Percentiles rank a stretch among this genome's conserved stretches.
phyloP scores from a whole-genome alignment of 768 basidiomycete genomes.

The Tylopilus rubrobrunneus region DNA sequence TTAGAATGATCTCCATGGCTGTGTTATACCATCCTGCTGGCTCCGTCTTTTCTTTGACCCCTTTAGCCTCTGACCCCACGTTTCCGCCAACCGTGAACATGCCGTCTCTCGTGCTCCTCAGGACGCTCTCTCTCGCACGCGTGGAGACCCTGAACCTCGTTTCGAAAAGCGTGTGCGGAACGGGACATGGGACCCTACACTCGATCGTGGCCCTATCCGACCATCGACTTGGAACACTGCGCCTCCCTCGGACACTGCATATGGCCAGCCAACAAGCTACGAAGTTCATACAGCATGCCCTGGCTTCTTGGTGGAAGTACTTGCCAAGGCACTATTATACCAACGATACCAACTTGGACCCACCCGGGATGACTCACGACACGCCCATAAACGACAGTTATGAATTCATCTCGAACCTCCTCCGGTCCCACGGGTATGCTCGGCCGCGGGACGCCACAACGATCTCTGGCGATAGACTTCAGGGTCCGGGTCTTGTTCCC shows the following conservation, averaged over 20 bases:
- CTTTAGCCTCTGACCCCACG: not conserved
- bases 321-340: not conserved
- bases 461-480: slow-evolving; percentile 13
- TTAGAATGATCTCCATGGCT: not conserved
- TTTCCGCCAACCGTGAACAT: slow-evolving; percentile 7
- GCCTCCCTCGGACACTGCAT: not conserved
- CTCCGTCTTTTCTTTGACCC: slow-evolving; percentile 3
- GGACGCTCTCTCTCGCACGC: slow-evolving; percentile 17
- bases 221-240: not conserved
- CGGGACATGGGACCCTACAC: slow-evolving; percentile 2
- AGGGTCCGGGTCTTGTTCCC: slow-evolving; percentile 5
- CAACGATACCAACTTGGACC: not conserved
- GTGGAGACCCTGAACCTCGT: slow-evolving; percentile 15
- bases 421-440: slow-evolving; percentile 2
- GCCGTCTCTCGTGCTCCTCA: slow-evolving; percentile 1
- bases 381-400: not conserved
- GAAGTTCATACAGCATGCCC: slow-evolving; percentile 5
- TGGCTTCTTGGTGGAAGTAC: not conserved
- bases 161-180: slow-evolving; percentile 1
- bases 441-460: slow-evolving; percentile 15
- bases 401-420: slow-evolving; percentile 5
- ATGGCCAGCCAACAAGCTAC: not conserved
- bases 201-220: not conserved
- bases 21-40: not conserved
- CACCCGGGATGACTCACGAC: not conserved